phyloP scores from a whole-genome alignment of 306 rosid genomes.

The Malus sylvestris region DNA sequence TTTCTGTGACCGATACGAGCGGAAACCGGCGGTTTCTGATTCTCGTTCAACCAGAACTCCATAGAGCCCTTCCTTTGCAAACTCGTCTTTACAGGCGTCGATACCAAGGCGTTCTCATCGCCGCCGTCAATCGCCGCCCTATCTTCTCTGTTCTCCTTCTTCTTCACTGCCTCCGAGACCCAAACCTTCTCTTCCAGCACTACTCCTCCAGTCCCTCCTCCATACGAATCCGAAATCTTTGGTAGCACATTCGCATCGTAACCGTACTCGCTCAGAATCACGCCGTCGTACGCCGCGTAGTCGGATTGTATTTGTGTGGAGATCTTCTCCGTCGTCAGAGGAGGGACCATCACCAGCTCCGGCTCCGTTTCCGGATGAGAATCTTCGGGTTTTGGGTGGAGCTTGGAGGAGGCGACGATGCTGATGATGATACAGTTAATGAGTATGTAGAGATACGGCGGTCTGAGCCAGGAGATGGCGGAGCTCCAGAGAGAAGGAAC shows the following conservation, averaged over 20 bases:
- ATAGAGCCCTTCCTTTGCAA: conserved; percentile 39
- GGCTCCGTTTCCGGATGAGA: neutral
- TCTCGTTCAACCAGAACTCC: conserved; percentile 40
- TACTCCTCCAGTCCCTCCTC: neutral
- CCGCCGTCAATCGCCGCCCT: neutral
- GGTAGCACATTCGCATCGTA: conserved; percentile 12
- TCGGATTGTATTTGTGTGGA: neutral
- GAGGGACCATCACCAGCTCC: neutral
- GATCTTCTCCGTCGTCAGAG: neutral
- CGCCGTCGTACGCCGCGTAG: neutral
- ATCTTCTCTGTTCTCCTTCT: neutral
- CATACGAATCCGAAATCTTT: neutral
- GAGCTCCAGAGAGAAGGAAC: conserved; percentile 57
- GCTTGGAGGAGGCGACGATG: conserved; percentile 70
- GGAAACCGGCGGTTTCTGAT: conserved; percentile 62
- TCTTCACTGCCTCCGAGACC: neutral
- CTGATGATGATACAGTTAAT: conserved; percentile 76
- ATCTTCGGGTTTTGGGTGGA: conserved; percentile 28
- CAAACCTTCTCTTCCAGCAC: neutral
- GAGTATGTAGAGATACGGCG: conserved; percentile 75
- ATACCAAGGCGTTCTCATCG: conserved; percentile 1
- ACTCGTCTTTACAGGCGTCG: neutral
- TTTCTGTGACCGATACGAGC: conserved; percentile 52
- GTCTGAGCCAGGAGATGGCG: conserved; percentile 48
- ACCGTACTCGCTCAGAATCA: conserved; percentile 1